These are phyloP conservation scores for Colletotrichum salicis DNA, from an alignment of 2,329 filamentous ascomycete species.

Conservation along the genomic window DNA sequence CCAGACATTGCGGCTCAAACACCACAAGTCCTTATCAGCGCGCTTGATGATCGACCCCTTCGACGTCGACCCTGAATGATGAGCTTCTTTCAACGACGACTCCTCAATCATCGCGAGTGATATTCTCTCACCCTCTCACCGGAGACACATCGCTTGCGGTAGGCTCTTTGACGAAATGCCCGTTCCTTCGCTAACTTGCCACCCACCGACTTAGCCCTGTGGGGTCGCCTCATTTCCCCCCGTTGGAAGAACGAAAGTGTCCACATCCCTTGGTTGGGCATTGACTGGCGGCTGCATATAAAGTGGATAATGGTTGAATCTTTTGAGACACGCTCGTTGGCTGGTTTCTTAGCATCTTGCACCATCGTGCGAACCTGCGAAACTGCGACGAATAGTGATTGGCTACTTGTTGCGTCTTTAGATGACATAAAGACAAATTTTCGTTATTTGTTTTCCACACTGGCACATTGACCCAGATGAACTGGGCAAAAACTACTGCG, in stretches of 20 bases:
- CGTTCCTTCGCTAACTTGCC: not conserved
- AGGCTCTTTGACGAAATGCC: not conserved
- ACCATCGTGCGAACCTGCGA: not conserved
- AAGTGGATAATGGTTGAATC: not conserved
- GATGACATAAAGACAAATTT: constrained; percentile 7
- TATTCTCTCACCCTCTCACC: not conserved
- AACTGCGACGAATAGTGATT: not conserved
- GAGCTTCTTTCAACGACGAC: constrained; percentile 31
- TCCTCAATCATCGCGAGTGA: not conserved
- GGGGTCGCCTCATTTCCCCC: not conserved
- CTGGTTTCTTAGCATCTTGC: not conserved
- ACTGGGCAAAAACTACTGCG: not conserved
- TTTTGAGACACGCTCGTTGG: not conserved
- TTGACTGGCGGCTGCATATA: constrained; percentile 16
- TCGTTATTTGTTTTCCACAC: not conserved
- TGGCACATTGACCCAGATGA: not conserved
- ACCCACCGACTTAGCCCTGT: not conserved
- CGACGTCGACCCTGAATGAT: not conserved
- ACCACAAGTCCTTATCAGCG: not conserved
- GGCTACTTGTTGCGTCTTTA: not conserved
- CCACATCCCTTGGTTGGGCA: not conserved
- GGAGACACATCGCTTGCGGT: not conserved
- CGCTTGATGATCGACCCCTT: not conserved
- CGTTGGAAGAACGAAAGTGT: not conserved
- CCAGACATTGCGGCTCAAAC: constrained; percentile 25